phyloP scores from a whole-genome alignment of 1,139 yeast genomes.

The Kodamaea suecica region DNA sequence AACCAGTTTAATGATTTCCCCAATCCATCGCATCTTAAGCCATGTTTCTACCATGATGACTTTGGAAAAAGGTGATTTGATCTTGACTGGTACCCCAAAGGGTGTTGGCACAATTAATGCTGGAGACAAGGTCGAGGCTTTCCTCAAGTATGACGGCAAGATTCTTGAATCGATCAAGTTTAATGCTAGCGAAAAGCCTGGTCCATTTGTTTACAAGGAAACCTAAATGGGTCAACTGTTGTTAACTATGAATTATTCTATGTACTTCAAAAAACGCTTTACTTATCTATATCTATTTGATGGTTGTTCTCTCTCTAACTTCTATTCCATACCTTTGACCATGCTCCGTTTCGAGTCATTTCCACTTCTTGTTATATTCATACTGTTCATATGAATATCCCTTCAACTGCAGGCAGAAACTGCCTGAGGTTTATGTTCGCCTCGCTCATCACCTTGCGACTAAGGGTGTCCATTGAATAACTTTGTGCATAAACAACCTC shows the following conservation, averaged over 20 bases:
- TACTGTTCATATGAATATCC: constrained; percentile 31
- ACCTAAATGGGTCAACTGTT: constrained; percentile 23
- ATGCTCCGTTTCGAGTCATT: no score
- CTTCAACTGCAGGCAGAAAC: constrained; percentile 59
- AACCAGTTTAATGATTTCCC: constrained; percentile 86
- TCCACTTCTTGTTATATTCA: not conserved
- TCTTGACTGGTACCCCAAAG: constrained; percentile 94
- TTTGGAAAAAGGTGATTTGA: constrained; percentile 82
- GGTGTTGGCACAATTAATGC: constrained; percentile 87
- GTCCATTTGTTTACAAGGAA: constrained; percentile 69
- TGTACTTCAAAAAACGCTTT: no score
- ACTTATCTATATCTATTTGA: no score
- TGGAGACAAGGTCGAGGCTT: constrained; percentile 74
- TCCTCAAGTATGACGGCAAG: constrained; percentile 53
- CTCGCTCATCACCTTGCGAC: constrained; percentile 65
- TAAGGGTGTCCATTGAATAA: constrained; percentile 82
- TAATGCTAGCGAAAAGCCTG: constrained; percentile 64
- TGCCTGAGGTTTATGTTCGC: constrained; percentile 78
- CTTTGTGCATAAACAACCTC: constrained; percentile 95
- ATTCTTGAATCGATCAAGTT: constrained; percentile 55
- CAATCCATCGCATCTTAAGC: constrained; percentile 74
- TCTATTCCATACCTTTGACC: no score
- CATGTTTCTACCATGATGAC: constrained; percentile 89
- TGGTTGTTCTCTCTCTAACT: no score
- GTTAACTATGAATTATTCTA: no score